Percentiles rank a stretch among this genome's conserved stretches.
Evolutionary conservation across 2,329 filamentous ascomycete species (phyloP).

Genomic region (Hypoxylon sp.): DNA sequence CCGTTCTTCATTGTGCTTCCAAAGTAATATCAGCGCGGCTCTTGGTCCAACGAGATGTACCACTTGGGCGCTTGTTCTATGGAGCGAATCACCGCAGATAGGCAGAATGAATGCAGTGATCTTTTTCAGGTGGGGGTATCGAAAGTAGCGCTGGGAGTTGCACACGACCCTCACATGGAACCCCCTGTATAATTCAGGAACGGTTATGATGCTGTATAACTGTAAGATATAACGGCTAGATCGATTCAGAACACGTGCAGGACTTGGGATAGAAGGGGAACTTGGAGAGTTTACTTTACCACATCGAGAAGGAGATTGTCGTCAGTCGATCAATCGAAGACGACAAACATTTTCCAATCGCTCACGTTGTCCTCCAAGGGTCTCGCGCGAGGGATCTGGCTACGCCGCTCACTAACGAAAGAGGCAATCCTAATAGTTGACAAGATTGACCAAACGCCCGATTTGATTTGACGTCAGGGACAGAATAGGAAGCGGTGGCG

Average conservation of each 20-base stretch:
- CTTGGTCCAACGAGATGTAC: conserved; percentile 13
- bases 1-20: background rate
- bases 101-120: conserved; percentile 31
- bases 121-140: conserved; percentile 24
- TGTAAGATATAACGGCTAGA: conserved; percentile 5
- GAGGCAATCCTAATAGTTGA: conserved; percentile 20
- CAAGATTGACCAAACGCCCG: conserved; percentile 5
- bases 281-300: conserved; percentile 1
- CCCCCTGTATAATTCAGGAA: conserved; percentile 10
- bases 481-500: conserved; percentile 3
- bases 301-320: conserved; percentile 15
- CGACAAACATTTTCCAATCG: conserved; percentile 20
- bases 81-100: background rate
- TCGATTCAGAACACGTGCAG: conserved; percentile 28
- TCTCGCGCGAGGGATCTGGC: conserved; percentile 18
- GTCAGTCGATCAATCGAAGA: conserved; percentile 27
- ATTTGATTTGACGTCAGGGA: conserved; percentile 21
- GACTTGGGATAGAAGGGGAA: background rate
- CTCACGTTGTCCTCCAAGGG: background rate
- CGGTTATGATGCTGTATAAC: background rate
- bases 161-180: conserved; percentile 14
- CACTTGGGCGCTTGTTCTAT: conserved; percentile 23
- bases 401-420: conserved; percentile 31
- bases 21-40: conserved; percentile 31
- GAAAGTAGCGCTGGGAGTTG: background rate